Base-by-base conservation (phyloP, 345 rosid species). In the Lumnitzera littorea region DNA sequence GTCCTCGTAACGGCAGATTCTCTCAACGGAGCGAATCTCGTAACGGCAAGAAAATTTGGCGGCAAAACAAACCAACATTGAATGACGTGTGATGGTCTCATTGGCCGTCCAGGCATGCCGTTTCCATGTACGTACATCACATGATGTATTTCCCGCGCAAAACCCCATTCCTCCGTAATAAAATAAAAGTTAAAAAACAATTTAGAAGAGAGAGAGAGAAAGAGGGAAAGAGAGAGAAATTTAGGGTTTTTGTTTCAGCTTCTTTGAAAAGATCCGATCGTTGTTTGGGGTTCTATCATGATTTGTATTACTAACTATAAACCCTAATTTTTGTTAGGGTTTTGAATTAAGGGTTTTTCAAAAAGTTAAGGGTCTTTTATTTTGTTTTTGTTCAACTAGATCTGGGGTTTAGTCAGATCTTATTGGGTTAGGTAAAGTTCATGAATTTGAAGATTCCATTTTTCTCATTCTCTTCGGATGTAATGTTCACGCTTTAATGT, bases 101-200 rank as follows among this genome's bases (percentile, higher is more conserved):
- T 69, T 78, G 65, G 80, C 0, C 1, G 0, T 0, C 11, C 13
- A 49, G 24, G 62, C 2, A 70, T 62, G 61, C 13, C 15, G 25
- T 25, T 11, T n/a, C 14, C 17, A 29, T 53, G 64, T 24, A 55
- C 56, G 55, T 20, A 29, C 14, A 24, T 8, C 57, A 51, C 56
- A 65, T n/a, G 51, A 56, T 51, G 20, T 50, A 24, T 78, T 79
- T 79, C 83, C 83, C 83, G 83, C 80, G 80, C 84, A 60, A 55
- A 51, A 58, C 53, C 23, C 11, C 53, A 14, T 17, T 17, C 23
- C 53, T 27, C 53, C 53, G 9, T 70, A 27, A 58, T 50, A 51
- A 36, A 36, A 29, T 29, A 36, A 36, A 36, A 36, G 43, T 36
- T 36, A 36, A 36, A 4, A 36, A 36, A 24, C 24, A 51, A 13